Evolutionary conservation across 2,329 filamentous ascomycete species (phyloP).

Genomic region (Aspergillaceae sp.): DNA sequence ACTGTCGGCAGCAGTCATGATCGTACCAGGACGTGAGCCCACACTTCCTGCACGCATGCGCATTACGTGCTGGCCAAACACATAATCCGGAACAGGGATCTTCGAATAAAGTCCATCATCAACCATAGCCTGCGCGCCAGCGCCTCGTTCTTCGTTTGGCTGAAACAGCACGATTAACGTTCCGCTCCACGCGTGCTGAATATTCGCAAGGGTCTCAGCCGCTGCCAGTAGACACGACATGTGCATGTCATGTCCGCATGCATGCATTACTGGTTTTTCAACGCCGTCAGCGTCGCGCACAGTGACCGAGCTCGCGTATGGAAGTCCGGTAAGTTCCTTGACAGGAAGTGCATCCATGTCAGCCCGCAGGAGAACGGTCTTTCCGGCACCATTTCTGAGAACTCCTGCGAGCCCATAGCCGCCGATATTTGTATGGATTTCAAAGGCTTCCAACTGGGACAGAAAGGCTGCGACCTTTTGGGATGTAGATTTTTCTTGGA

Average conservation of each 20-base stretch:
- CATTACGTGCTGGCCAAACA: conserved; percentile 52
- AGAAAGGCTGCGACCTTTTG: conserved; percentile 40
- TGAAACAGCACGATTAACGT: conserved; percentile 59
- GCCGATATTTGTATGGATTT: conserved; percentile 39
- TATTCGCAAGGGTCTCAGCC: conserved; percentile 41
- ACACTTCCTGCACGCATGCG: conserved; percentile 33
- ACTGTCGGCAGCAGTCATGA: conserved; percentile 39
- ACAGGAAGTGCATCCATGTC: conserved; percentile 46
- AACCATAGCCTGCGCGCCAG: conserved; percentile 56
- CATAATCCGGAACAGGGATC: conserved; percentile 48
- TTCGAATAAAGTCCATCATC: conserved; percentile 48
- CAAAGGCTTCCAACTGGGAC: conserved; percentile 18
- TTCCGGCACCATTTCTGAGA: conserved; percentile 35
- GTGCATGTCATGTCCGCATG: conserved; percentile 55
- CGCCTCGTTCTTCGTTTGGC: conserved; percentile 56
- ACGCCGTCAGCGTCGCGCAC: conserved; percentile 42
- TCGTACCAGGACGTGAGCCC: conserved; percentile 29
- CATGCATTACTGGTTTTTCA: conserved; percentile 52
- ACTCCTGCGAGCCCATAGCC: conserved; percentile 39
- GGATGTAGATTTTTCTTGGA: conserved; percentile 48
- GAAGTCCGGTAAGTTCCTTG: conserved; percentile 39
- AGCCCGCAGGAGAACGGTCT: conserved; percentile 40
- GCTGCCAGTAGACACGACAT: conserved; percentile 49
- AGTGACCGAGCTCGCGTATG: conserved; percentile 39
- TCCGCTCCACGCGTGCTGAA: conserved; percentile 48